Base-by-base conservation (phyloP, 331 rosid genomes). In the Pyrus hybrid region DNA sequence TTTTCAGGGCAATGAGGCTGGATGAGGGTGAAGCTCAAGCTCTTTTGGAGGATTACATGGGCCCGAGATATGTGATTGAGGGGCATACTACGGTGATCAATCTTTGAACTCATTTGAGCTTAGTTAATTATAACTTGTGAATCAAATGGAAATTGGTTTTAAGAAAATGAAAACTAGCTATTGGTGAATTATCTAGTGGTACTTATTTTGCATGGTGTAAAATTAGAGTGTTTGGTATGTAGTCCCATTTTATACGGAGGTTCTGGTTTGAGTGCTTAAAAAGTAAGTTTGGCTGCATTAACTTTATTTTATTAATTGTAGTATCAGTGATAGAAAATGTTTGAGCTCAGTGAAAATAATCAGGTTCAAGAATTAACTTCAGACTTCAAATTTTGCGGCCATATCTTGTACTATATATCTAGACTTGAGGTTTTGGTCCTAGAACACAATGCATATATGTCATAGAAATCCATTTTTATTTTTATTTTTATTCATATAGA, bases 31-130 rank as follows among this genome's bases (percentile, higher is more conserved):
- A 87, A 84, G 88, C 88, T 83, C 88, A 33, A 81, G 87, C 81
- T 30, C 80, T 92, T 69, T 73, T 89, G 83, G 93, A 82, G 81
- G 90, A 83, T 79, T 95, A 92, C 83, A 78, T 75, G 5, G 99
- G 97, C 63, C 93, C 90, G 0, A 90, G 89, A 81, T 92, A 89
- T 80, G 90, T 87, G 87, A 89, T 92, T 22, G 99, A 92, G 92
- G 85, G 76, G 78, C 87, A 67, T 53, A 76, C 87, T 29, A 74
- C 78, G 97, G 99, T 89, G 81, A 88, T 72, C 79, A 65, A 75
- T 87, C 80, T 74, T 80, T 73, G 51, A 72, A 78, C 82, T 71
- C 57, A 70, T 69, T 41, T 57, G 53, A 54, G 20, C 68, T 76
- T 70, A 30, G 57, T 68, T 71, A 25, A 21, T 35, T 74, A 6